Conservation (phyloP, 176 grass and related monocot genomes). For the Tuctoria greenei region DNA sequence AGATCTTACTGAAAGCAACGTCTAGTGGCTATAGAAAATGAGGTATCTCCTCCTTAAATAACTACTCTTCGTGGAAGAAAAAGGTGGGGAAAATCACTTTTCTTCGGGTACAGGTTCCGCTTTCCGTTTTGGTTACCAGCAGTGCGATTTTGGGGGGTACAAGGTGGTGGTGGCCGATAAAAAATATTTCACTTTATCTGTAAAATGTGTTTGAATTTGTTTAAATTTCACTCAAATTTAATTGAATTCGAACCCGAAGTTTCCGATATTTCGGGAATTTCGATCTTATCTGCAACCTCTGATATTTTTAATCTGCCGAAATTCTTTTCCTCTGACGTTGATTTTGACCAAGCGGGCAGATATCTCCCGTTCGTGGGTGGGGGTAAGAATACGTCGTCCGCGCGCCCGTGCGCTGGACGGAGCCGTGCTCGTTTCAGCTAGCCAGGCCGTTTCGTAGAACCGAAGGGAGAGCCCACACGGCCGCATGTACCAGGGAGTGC, state of each 20-base stretch:
- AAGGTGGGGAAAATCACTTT: background rate
- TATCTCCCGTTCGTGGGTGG: background rate
- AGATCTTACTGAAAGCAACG: conserved; percentile 61
- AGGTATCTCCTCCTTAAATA: conserved; percentile 12
- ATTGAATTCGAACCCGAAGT: no score
- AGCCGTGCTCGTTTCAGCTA: background rate
- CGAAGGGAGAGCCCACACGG: conserved; percentile 30
- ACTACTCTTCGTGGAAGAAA: conserved; percentile 35
- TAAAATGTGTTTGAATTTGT: no score
- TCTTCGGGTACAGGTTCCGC: background rate
- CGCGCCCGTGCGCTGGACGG: background rate
- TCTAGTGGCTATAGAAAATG: background rate
- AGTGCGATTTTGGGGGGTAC: background rate
- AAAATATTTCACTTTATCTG: no score
- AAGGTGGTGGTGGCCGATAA: background rate
- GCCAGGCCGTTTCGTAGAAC: conserved; percentile 44
- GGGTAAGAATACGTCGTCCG: background rate
- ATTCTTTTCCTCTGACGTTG: no score
- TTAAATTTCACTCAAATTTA: no score
- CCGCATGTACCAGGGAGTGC: background rate
- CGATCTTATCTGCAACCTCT: no score
- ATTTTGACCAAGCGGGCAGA: no score
- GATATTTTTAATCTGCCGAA: no score
- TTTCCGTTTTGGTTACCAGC: background rate
- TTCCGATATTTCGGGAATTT: no score